Base-by-base conservation (phyloP, 202 grass and related monocot genomes). In the Miscanthus sacchariflorus region DNA sequence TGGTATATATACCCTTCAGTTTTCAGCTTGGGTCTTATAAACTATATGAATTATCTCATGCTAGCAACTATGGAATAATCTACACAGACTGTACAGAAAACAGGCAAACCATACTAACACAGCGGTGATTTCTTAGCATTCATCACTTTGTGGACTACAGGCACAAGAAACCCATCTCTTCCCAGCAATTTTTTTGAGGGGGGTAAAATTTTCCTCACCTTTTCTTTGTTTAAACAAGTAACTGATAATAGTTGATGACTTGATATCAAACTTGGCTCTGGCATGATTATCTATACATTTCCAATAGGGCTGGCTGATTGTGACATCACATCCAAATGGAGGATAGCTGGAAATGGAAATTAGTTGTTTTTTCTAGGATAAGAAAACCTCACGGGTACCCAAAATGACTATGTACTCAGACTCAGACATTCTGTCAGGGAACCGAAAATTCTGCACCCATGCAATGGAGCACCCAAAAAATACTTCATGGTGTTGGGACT, bases 1-100 rank as follows among this genome's bases (percentile, higher is more conserved):
- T 67, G 58, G 67, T 75, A 35, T 5, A 58, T 28, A 23, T 5
- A 59, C 42, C 15, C 30, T 80, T 89, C 43, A 33, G 17, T 80
- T 84, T 78, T 68, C 21, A 77, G 9, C 1, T 0, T 68, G n/a
- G 43, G 14, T 54, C 12, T 88, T 59, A 49, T 15, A 83, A 21
- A 83, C 8, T 74, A 79, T 84, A 78, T 72, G 30, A 73, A 83
- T 43, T 17, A 78, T 69, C 45, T 68, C 44, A 50, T 54, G 27
- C n/a, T 66, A 12, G 33, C 40, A 76, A 30, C 10, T 71, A 83
- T 8, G 27, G 6, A 68, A 35, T 69, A 63, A 59, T 36, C 77
- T 58, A 17, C n/a, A 46, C 15, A 59, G 17, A 88, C 76, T 58
- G 4, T 59, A 72, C 63, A 70, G 3, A 58, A 76, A 49, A 50